phyloP scores from a whole-genome alignment of 495 filamentous ascomycete species.

The Penicillium lividum region DNA sequence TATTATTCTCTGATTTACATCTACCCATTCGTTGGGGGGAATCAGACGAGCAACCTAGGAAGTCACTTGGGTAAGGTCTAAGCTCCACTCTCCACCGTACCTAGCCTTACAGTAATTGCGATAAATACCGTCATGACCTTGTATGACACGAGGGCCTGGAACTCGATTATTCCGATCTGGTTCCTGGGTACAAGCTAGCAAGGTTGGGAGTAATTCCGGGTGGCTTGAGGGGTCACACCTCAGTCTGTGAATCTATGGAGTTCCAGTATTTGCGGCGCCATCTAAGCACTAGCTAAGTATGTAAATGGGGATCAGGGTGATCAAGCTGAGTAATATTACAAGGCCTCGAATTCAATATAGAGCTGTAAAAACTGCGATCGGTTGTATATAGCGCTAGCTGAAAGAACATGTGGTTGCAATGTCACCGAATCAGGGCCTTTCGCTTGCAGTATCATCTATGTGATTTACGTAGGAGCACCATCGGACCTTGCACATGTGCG shows the following conservation, averaged over 20 bases:
- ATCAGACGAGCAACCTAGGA: background rate
- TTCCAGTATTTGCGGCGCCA: slow-evolving; percentile 10
- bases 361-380: too few species aligned
- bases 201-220: background rate
- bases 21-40: background rate
- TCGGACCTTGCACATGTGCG: too few species aligned
- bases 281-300: background rate
- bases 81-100: slow-evolving; percentile 13
- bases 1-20: background rate
- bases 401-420: too few species aligned
- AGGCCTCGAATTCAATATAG: background rate
- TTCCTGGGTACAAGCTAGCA: slow-evolving; percentile 1
- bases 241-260: background rate
- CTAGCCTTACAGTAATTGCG: slow-evolving; percentile 12
- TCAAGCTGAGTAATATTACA: background rate
- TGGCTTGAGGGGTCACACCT: background rate
- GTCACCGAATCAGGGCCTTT: too few species aligned
- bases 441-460: too few species aligned
- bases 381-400: too few species aligned
- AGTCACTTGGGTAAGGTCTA: background rate
- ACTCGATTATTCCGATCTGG: slow-evolving; percentile 4
- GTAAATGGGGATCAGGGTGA: background rate
- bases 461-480: too few species aligned
- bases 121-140: background rate
- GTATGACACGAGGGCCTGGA: background rate